phyloP scores from a whole-genome alignment of 2,329 filamentous ascomycete genomes.

The Chaetomium olivaceum region DNA sequence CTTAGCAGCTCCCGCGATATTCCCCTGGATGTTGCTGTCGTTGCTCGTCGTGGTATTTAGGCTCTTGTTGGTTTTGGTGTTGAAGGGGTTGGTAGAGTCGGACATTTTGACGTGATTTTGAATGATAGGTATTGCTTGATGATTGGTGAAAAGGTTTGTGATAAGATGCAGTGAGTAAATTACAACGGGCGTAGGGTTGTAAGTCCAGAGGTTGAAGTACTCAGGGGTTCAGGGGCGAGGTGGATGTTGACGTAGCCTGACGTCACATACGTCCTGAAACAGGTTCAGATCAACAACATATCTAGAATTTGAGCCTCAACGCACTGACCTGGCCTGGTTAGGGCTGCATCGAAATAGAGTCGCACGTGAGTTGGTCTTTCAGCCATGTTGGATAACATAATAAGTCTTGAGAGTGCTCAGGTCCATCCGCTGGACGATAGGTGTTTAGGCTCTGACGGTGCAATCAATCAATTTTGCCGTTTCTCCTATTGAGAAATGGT shows the following conservation, averaged over 20 bases:
- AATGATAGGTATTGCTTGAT: neutral
- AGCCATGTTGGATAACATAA: neutral
- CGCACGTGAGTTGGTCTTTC: too few relatives aligned
- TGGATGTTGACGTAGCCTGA: neutral
- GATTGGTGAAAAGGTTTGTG: neutral
- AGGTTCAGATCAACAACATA: neutral
- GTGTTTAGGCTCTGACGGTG: neutral
- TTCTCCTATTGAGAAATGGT: neutral
- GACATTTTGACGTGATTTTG: neutral
- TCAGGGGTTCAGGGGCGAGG: neutral
- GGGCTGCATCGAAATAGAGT: neutral
- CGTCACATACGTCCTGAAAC: neutral
- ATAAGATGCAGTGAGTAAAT: neutral
- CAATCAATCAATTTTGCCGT: neutral
- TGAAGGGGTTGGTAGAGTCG: neutral
- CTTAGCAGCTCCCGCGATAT: conserved; percentile 28
- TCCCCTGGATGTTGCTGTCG: conserved; percentile 23
- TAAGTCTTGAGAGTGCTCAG: neutral
- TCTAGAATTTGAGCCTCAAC: neutral
- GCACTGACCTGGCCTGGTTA: neutral
- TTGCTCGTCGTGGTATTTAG: conserved; percentile 11
- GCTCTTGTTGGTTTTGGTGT: neutral
- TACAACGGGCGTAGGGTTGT: neutral
- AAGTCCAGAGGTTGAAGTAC: neutral
- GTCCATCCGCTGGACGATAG: neutral